A percentile compares a stretch with the other conserved stretches of the same genome.
These are phyloP conservation scores for Rhynchospora breviuscula DNA, from an alignment of 176 grass and related monocot genomes.

Conservation along the genomic window DNA sequence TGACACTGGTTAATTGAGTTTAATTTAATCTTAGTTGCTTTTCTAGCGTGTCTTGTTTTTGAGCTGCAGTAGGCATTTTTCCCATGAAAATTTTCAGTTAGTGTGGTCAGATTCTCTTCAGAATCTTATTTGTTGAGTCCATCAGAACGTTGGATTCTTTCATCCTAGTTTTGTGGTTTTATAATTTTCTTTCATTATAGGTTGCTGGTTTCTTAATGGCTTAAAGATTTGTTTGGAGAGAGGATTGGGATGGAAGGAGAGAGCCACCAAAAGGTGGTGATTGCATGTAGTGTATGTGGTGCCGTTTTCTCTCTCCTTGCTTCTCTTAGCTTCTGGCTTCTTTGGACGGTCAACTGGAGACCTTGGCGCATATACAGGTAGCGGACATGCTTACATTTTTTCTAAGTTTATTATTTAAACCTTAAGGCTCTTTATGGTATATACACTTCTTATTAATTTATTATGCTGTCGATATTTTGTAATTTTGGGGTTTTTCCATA, in stretches of 20 bases:
- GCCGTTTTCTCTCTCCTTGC: constrained; percentile 75
- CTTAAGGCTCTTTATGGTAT: constrained; percentile 2
- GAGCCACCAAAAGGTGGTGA: constrained; percentile 58
- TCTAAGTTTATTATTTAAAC: not conserved
- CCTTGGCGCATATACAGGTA: constrained; percentile 99
- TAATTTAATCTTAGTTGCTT: not conserved
- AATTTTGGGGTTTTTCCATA: not conserved
- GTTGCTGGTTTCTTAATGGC: constrained; percentile 12
- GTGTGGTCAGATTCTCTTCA: not conserved
- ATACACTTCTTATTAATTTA: constrained; percentile 9
- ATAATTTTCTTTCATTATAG: not conserved
- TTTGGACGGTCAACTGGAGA: constrained; percentile 98
- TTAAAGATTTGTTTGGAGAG: constrained; percentile 40
- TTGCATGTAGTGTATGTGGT: constrained; percentile 79
- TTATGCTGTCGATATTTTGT: not conserved
- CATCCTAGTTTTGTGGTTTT: not conserved
- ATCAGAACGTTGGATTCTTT: not conserved
- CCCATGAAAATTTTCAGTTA: not conserved
- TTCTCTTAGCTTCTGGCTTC: constrained; percentile 90
- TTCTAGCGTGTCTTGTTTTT: not conserved
- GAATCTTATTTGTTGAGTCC: not conserved
- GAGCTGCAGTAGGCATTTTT: not conserved
- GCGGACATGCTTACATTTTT: constrained; percentile 19
- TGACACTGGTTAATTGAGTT: not conserved
- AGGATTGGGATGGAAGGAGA: constrained; percentile 71